These are phyloP conservation scores for Parachaetomium inaequale DNA, from an alignment of 495 filamentous ascomycete genomes.

Conservation along the genomic window DNA sequence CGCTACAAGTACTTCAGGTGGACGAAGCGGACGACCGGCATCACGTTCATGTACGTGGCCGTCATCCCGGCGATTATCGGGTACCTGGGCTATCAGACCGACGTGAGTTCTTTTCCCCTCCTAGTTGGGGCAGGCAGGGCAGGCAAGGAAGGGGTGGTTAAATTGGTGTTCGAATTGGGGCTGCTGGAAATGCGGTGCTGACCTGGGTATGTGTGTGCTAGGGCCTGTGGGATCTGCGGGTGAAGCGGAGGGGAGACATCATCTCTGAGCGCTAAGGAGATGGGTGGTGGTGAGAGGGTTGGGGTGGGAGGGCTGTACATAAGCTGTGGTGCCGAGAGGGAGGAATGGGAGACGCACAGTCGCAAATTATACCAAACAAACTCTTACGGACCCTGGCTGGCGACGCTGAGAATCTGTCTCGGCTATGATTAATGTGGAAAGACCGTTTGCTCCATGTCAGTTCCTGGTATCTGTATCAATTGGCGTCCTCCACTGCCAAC, in stretches of 20 bases:
- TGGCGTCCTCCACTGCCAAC: too few relatives aligned
- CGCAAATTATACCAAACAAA: slow-evolving; percentile 8
- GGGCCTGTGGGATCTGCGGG: slow-evolving; percentile 84
- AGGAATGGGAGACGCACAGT: background rate
- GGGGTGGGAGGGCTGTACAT: slow-evolving; percentile 32
- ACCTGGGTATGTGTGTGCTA: slow-evolving; percentile 32
- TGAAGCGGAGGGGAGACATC: slow-evolving; percentile 80
- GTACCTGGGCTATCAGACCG: slow-evolving; percentile 68
- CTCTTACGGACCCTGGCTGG: background rate
- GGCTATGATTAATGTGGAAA: background rate
- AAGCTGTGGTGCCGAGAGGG: slow-evolving; percentile 1
- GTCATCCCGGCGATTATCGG: slow-evolving; percentile 65
- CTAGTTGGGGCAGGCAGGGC: background rate
- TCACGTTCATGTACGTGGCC: slow-evolving; percentile 70
- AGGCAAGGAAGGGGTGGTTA: background rate
- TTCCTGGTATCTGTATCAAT: too few relatives aligned
- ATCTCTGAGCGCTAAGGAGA: slow-evolving; percentile 67
- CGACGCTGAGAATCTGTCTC: background rate
- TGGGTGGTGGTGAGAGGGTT: background rate
- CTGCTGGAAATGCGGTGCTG: too few relatives aligned
- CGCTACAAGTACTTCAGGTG: slow-evolving; percentile 95
- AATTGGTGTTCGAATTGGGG: background rate
- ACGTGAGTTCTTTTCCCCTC: slow-evolving; percentile 59
- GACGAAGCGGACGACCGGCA: slow-evolving; percentile 74
- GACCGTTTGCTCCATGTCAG: background rate